Evolutionary conservation across 1,284 basidiomycete genomes (phyloP).

Genomic region (Puccinia horiana): DNA sequence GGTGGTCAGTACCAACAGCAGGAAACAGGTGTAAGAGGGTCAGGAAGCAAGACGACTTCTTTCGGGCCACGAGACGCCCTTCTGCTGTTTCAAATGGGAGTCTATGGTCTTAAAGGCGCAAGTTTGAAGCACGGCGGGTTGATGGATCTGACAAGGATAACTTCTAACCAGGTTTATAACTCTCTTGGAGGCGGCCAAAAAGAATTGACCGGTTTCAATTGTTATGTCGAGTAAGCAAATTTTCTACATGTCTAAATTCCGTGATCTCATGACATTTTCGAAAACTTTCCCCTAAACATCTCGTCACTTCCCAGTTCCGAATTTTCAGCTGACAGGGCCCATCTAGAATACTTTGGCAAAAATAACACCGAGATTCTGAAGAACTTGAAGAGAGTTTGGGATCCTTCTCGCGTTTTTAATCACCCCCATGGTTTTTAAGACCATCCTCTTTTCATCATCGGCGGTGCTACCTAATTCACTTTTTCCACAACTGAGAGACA

Average conservation of each 20-base stretch:
- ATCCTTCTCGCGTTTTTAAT: slow-evolving; percentile 19
- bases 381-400: slow-evolving; percentile 4
- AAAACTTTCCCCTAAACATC: neutral
- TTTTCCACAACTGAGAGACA: neutral
- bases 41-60: neutral
- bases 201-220: slow-evolving; percentile 31
- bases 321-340: slow-evolving; percentile 31
- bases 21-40: slow-evolving; percentile 21
- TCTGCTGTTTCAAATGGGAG: slow-evolving; percentile 31
- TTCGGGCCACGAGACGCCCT: slow-evolving; percentile 35
- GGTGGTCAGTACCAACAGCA: slow-evolving; percentile 29
- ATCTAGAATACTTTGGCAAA: slow-evolving; percentile 23
- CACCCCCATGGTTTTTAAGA: slow-evolving; percentile 33
- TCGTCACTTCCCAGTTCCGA: neutral
- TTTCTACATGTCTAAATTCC: neutral
- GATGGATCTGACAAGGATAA: neutral
- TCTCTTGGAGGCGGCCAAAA: slow-evolving; percentile 20
- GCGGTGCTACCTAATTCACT: neutral
- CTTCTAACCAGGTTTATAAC: neutral
- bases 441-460: neutral
- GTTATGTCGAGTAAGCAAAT: slow-evolving; percentile 23
- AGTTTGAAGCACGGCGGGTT: neutral
- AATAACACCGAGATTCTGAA: neutral
- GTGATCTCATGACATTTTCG: neutral
- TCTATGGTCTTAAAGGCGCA: slow-evolving; percentile 23